Percentiles rank a stretch among this genome's conserved stretches.
Conservation (phyloP, 2,329 filamentous ascomycete species). For the Polychaeton citri region DNA sequence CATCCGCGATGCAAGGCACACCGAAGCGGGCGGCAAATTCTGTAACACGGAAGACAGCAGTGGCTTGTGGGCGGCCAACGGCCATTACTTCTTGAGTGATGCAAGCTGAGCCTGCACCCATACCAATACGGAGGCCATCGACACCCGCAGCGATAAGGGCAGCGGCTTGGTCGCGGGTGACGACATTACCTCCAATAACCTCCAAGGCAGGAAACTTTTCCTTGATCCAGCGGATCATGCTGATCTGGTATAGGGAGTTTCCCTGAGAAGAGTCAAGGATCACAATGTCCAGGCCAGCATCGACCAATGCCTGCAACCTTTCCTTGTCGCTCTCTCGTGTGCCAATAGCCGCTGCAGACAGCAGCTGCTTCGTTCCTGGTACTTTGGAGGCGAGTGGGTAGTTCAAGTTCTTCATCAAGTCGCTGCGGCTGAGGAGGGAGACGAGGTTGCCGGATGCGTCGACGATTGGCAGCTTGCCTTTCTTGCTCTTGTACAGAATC, state of each 20-base stretch:
- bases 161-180: slow-evolving; percentile 93
- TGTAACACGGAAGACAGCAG: slow-evolving; percentile 80
- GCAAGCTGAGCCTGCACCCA: slow-evolving; percentile 95
- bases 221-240: slow-evolving; percentile 97
- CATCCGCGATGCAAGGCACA: slow-evolving; percentile 94
- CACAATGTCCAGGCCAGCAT: slow-evolving; percentile 90
- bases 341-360: slow-evolving; percentile 88
- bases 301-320: slow-evolving; percentile 74
- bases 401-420: slow-evolving; percentile 97
- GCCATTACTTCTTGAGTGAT: slow-evolving; percentile 99
- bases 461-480: slow-evolving; percentile 53
- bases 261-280: slow-evolving; percentile 93
- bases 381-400: slow-evolving; percentile 95
- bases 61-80: slow-evolving; percentile 89
- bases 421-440: slow-evolving; percentile 84
- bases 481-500: slow-evolving; percentile 89
- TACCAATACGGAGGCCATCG: slow-evolving; percentile 93
- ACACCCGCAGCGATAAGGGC: slow-evolving; percentile 83
- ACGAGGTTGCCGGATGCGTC: slow-evolving; percentile 39
- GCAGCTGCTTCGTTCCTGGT: slow-evolving; percentile 91
- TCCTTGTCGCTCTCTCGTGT: slow-evolving; percentile 87
- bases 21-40: slow-evolving; percentile 85
- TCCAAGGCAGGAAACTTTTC: slow-evolving; percentile 71
- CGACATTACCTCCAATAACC: slow-evolving; percentile 96
- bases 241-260: slow-evolving; percentile 96